Evolutionary conservation across 768 basidiomycete species (phyloP).

Genomic region (Daedalea quercina): DNA sequence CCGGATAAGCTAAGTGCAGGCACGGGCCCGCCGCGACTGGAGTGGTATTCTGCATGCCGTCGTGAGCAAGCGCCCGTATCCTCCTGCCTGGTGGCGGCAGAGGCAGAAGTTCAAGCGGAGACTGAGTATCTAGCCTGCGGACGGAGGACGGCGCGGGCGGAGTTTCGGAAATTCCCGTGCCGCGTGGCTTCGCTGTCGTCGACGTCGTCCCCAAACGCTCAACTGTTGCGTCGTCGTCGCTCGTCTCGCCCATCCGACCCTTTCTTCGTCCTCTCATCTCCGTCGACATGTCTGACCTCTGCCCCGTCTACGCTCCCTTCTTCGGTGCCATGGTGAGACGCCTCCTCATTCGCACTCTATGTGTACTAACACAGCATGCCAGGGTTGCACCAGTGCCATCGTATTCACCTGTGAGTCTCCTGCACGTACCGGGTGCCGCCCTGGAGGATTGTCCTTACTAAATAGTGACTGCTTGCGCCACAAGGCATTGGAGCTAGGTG

Average conservation of each 20-base stretch:
- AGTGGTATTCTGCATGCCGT: not conserved
- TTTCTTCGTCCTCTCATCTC: not conserved
- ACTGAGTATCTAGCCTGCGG: not conserved
- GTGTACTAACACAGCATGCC: conserved; percentile 2
- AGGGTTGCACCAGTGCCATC: conserved; percentile 96
- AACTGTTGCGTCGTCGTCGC: not conserved
- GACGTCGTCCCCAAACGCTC: not conserved
- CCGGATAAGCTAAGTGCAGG: not conserved
- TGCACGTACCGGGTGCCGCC: not conserved
- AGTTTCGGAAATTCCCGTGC: not conserved
- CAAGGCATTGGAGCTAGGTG: conserved; percentile 84
- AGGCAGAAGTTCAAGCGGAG: not conserved
- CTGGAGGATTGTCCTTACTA: not conserved
- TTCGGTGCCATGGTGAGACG: conserved; percentile 88
- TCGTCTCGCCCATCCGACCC: not conserved
- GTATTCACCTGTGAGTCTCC: conserved; percentile 86
- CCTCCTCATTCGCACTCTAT: too few relatives aligned
- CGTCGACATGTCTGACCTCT: conserved; percentile 63
- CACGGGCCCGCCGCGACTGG: not conserved
- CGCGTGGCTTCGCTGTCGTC: not conserved
- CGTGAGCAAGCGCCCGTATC: not conserved
- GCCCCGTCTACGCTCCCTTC: conserved; percentile 96
- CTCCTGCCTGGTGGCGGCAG: not conserved
- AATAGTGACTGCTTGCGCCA: not conserved
- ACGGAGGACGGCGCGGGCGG: not conserved